phyloP scores from a whole-genome alignment of 306 rosid genomes.

The Cucumis hystrix region DNA sequence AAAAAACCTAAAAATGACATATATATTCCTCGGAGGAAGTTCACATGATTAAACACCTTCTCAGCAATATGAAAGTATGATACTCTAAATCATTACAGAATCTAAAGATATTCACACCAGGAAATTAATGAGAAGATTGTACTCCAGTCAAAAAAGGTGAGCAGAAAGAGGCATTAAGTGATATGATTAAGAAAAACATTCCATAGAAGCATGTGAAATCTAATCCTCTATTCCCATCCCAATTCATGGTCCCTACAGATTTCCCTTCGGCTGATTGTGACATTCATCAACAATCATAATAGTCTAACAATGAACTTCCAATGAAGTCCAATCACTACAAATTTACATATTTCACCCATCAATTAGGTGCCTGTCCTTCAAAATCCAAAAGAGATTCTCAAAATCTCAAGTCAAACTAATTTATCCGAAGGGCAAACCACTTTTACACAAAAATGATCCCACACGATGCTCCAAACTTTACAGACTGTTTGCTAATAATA shows the following conservation, averaged over 20 bases:
- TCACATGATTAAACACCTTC: conserved; percentile 5
- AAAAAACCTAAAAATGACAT: neutral
- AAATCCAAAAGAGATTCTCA: conserved; percentile 7
- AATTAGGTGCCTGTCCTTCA: neutral
- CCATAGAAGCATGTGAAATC: conserved; percentile 20
- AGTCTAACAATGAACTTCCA: conserved; percentile 10
- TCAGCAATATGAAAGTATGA: neutral
- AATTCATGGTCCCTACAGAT: conserved; percentile 25
- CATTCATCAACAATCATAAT: conserved; percentile 15
- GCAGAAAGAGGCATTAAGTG: conserved; percentile 14
- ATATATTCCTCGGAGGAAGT: neutral
- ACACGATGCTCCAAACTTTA: conserved; percentile 6
- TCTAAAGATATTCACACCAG: neutral
- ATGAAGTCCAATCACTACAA: conserved; percentile 1
- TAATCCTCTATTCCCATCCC: conserved; percentile 12
- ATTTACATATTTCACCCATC: neutral
- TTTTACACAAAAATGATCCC: neutral
- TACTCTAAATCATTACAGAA: conserved; percentile 1
- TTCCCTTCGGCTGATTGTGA: conserved; percentile 7
- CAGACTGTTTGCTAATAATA: conserved; percentile 7
- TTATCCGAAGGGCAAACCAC: conserved; percentile 2
- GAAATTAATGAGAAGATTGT: conserved; percentile 1
- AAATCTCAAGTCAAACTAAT: conserved; percentile 1
- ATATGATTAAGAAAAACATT: conserved; percentile 14
- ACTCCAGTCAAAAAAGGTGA: conserved; percentile 9